Conservation (phyloP, 441 rosid genomes). For the Erodium trifolium region DNA sequence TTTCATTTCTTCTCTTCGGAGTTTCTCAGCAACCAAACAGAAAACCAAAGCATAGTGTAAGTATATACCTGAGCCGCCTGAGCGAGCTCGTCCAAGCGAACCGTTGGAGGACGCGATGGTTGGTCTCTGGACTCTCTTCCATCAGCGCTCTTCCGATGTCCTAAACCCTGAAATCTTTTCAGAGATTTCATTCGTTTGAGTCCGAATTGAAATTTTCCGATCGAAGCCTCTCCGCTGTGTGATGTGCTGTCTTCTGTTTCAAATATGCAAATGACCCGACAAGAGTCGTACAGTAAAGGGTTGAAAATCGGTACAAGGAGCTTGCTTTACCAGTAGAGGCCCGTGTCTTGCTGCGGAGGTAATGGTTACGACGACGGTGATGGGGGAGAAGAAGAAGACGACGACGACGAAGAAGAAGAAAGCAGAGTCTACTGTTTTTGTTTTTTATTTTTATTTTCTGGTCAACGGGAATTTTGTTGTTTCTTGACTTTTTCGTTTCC, state of each 20-base stretch:
- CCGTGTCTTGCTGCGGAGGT: neutral
- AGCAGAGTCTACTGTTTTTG: neutral
- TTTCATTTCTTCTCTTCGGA: neutral
- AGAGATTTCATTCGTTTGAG: slow-evolving; percentile 28
- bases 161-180: slow-evolving; percentile 53
- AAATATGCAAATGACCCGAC: neutral
- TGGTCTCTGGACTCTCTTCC: slow-evolving; percentile 40
- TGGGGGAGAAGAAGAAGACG: neutral
- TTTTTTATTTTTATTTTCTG: neutral
- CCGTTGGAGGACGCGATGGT: neutral
- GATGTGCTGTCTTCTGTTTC: neutral
- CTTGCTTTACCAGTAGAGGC: neutral
- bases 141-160: slow-evolving; percentile 40
- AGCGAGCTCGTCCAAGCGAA: slow-evolving; percentile 47
- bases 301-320: neutral
- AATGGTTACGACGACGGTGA: neutral
- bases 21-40: slow-evolving; percentile 9
- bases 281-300: neutral
- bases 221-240: neutral
- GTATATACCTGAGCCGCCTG: slow-evolving; percentile 60
- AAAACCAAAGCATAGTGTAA: neutral
- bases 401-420: neutral
- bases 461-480: slow-evolving; percentile 10
- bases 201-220: neutral
- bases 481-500: slow-evolving; percentile 17